Conservation (phyloP, 164 flowering plant species). For the Tetrastigma voinierianum region DNA sequence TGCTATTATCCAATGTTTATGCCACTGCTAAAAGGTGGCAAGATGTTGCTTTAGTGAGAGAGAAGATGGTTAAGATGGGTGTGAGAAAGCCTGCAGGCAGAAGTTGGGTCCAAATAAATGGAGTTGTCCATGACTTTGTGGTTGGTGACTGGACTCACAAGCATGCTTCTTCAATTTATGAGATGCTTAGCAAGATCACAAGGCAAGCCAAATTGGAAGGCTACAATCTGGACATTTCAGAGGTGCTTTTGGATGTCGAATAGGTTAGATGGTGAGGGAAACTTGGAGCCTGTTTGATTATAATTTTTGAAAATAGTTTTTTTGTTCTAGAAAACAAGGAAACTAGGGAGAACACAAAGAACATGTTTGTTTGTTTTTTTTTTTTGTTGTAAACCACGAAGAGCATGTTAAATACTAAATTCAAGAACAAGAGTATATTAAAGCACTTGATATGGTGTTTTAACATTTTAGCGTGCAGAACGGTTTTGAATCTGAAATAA, state of each 20-base stretch:
- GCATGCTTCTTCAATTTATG: constrained; percentile 25
- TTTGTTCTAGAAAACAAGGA: too few species aligned
- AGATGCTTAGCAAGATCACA: constrained; percentile 27
- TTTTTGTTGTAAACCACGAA: too few species aligned
- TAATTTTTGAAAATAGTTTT: neutral
- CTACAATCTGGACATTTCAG: constrained; percentile 14
- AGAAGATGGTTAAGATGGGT: constrained; percentile 34
- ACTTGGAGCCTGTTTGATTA: neutral
- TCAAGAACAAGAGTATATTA: too few species aligned
- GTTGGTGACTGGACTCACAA: constrained; percentile 37
- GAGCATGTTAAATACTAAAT: too few species aligned
- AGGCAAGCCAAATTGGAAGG: constrained; percentile 24
- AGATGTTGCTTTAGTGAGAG: constrained; percentile 37
- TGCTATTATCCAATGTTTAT: constrained; percentile 52
- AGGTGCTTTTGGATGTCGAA: constrained; percentile 8
- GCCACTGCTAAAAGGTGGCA: constrained; percentile 43
- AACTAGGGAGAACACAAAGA: too few species aligned
- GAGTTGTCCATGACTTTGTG: constrained; percentile 35
- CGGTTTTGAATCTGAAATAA: too few species aligned
- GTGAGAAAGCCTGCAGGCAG: constrained; percentile 46
- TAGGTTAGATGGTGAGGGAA: neutral
- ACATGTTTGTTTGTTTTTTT: too few species aligned
- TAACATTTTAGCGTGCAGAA: too few species aligned
- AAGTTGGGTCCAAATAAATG: constrained; percentile 49
- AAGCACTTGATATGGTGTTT: too few species aligned